These are phyloP conservation scores for Diplocarpon rosae DNA, from an alignment of 2,329 filamentous ascomycete species.

Conservation along the genomic window DNA sequence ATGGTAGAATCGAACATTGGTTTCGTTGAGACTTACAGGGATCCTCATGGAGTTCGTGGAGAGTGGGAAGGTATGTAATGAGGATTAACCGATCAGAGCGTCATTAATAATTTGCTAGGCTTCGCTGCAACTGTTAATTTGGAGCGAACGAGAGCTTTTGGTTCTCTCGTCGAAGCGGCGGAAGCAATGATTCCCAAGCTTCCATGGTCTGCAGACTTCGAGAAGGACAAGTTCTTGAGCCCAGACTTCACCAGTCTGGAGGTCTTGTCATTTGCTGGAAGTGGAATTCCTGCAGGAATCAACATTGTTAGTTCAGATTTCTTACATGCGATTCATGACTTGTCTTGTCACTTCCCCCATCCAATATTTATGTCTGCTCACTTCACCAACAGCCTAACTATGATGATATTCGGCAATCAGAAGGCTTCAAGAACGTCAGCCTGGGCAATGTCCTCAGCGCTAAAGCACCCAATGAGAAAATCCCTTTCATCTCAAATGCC, in stretches of 20 bases:
- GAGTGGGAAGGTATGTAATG: conserved; percentile 60
- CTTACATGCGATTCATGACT: neutral
- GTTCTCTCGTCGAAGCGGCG: conserved; percentile 70
- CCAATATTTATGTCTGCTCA: neutral
- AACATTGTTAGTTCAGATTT: conserved; percentile 35
- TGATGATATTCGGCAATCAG: conserved; percentile 67
- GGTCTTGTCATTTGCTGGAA: conserved; percentile 66
- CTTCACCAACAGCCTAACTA: conserved; percentile 43
- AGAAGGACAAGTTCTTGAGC: conserved; percentile 91
- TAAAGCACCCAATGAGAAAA: conserved; percentile 82
- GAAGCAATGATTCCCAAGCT: conserved; percentile 77
- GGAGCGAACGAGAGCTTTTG: conserved; percentile 81
- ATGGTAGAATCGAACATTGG: conserved; percentile 67
- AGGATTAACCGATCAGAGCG: neutral
- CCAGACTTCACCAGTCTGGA: conserved; percentile 95
- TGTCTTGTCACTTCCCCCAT: neutral
- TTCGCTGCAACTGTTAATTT: conserved; percentile 80
- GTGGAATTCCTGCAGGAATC: conserved; percentile 55
- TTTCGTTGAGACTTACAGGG: conserved; percentile 78
- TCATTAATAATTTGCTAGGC: conserved; percentile 11
- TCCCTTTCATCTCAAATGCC: conserved; percentile 74
- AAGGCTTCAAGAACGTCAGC: conserved; percentile 89
- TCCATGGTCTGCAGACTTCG: conserved; percentile 80
- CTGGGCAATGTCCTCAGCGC: conserved; percentile 87
- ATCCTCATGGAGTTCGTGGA: conserved; percentile 68